Base-by-base conservation (phyloP, 371 early-diverging fungal genomes). In the Mucor racemosus region DNA sequence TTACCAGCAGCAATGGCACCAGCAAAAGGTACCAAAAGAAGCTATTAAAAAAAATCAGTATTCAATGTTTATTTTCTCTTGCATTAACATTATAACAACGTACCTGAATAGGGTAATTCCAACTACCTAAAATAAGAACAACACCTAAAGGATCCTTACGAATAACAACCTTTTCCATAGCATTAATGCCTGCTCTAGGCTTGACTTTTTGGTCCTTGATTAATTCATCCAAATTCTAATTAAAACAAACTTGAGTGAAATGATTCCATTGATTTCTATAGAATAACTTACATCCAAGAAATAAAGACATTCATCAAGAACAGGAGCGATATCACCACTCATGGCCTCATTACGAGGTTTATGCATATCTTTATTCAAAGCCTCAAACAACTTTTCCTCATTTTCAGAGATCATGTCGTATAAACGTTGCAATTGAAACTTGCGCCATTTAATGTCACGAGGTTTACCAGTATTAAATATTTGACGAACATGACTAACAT, bases 1-100 rank as follows among this genome's bases (percentile, higher is more conserved):
- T 93, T 92, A 64, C 97, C 97, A 38, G 91, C 95, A n/a, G 95
- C 95, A 70, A 97, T 84, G n/a, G 96, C 95, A 36, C 93, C 92
- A 21, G 86, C 82, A 55, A 69, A 60, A 50, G 66, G 68, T 57
- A 69, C 50, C 19, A 72, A 62, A 34, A 54, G 58, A 55, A 68
- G 58, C 60, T 55, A 41, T 26, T 1, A 4, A 26, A 26, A 26
- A 26, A 3, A 26, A 26, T 26, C 3, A 26, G 26, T 26, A 26
- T 26, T 1, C 3, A 26, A 26, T 26, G 26, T 26, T 26, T 26
- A 26, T 26, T 26, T 26, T 26, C 1, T 26, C 26, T 26, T 26
- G 26, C 26, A 26, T 26, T 26, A 26, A 26, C 26, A 26, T 26
- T 3, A 26, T 26, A 26, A 26, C 26, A 26, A 42, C 26, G 8